These are phyloP conservation scores for Digitaria exilis DNA, from an alignment of 202 grass and related monocot genomes.

Conservation along the genomic window DNA sequence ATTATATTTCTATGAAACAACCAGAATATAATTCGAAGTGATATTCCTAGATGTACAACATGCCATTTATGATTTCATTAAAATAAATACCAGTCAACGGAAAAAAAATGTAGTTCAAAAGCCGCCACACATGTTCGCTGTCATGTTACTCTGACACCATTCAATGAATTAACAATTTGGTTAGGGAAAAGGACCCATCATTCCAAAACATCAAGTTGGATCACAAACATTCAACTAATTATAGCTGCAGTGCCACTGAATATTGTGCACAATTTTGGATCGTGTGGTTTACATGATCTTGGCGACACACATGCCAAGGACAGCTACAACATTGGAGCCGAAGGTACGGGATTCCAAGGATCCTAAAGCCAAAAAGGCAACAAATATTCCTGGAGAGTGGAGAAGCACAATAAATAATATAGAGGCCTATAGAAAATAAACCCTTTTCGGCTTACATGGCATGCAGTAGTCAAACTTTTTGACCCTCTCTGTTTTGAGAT, in stretches of 20 bases:
- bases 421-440: neutral
- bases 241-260: neutral
- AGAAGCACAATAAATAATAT: too few species aligned
- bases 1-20: neutral
- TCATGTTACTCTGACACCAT: neutral
- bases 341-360: neutral
- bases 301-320: neutral
- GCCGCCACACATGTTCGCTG: neutral
- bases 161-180: neutral
- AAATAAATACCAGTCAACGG: neutral
- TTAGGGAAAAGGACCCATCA: neutral
- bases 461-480: constrained; percentile 96
- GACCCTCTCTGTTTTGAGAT: constrained; percentile 85
- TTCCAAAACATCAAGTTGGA: constrained; percentile 8
- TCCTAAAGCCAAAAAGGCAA: neutral
- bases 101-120: neutral
- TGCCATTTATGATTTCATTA: neutral
- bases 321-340: neutral
- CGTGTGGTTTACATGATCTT: constrained; percentile 23
- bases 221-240: constrained; percentile 22
- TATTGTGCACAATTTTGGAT: constrained; percentile 17
- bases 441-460: constrained; percentile 73
- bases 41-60: neutral
- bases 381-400: neutral
- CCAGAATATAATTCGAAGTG: neutral